Evolutionary conservation across 208 protist genomes (phyloP), one percentile per base, ranked within the genome.

Genomic region (Leishmania tarentolae): DNA sequence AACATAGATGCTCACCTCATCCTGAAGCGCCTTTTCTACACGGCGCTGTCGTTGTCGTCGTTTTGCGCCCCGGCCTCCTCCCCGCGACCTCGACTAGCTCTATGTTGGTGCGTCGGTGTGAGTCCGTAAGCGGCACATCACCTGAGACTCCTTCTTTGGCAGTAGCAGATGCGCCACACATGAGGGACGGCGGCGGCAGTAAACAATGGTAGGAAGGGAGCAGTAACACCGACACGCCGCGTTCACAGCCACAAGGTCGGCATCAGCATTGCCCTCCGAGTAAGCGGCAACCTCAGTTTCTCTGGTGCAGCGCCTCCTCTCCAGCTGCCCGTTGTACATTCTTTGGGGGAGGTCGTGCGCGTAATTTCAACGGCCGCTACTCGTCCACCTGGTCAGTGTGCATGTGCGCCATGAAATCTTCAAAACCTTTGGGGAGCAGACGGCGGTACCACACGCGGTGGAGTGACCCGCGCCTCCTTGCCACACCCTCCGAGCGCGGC

Each of bases 361-460:
- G 35, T 21, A 13, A 76, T 5, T 42, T 13, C n/a, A 1, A 44
- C n/a, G 3, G 8, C n/a, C 46, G 11, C 31, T 42, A 46, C 46
- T 85, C 81, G 24, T 81, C 71, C 28, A 46, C 6, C 9, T 73
- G 9, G 37, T 61, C 40, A 11, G 37, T 50, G n/a, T 73, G 76
- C 13, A 85, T 52, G 9, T 69, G 75, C 44, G 31, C 50, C 76
- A 81, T 80, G 31, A 78, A 66, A 11, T 85, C 81, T 1, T n/a
- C 50, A 70, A 68, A 59, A 2, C 35, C 31, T 5, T 50, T 71
- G 7, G 77, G 8, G 52, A 85, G 71, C 9, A 85, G 31, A 9
- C 82, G 82, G 15, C 72, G 77, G 37, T 85, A 85, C 82, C 82
- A 85, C n/a, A 70, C 82, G 0, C 72, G 42, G 31, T 75, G 75